Evolutionary conservation across 2,329 filamentous ascomycete species (phyloP).

Genomic region (Drechslera avenae): DNA sequence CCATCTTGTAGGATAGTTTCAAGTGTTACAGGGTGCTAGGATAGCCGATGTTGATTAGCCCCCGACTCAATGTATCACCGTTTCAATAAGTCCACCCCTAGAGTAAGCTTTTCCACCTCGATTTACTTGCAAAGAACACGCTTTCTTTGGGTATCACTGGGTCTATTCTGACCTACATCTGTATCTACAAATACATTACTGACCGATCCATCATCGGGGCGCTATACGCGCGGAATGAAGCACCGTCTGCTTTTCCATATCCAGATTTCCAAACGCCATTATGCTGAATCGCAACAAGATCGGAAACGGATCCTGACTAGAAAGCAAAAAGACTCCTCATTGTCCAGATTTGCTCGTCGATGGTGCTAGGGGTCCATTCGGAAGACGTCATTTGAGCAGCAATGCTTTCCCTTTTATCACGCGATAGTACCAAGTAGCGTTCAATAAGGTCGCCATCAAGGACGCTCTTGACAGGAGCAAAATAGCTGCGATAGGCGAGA

Average conservation of each 20-base stretch:
- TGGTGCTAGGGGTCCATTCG: slow-evolving; percentile 75
- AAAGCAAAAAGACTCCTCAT: slow-evolving; percentile 45
- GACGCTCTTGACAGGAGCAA: slow-evolving; percentile 92
- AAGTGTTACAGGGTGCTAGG: too few relatives aligned
- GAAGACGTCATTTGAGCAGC: slow-evolving; percentile 84
- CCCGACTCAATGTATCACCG: too few relatives aligned
- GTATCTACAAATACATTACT: slow-evolving; percentile 16
- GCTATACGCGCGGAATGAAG: slow-evolving; percentile 1
- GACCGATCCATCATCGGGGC: background rate
- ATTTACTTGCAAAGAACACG: background rate
- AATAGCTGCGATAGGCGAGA: slow-evolving; percentile 93
- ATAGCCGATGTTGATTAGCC: too few relatives aligned
- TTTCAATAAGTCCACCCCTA: too few relatives aligned
- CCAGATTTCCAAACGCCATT: slow-evolving; percentile 11
- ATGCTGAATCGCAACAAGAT: background rate
- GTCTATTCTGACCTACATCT: slow-evolving; percentile 13
- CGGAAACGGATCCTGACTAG: slow-evolving; percentile 11
- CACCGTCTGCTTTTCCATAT: background rate
- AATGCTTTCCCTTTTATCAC: slow-evolving; percentile 94
- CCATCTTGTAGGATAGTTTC: too few relatives aligned
- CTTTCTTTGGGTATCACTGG: slow-evolving; percentile 12
- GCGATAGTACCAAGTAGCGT: slow-evolving; percentile 79
- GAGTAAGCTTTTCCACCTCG: too few relatives aligned
- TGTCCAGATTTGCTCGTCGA: slow-evolving; percentile 83
- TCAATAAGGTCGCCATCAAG: slow-evolving; percentile 98